phyloP scores from a whole-genome alignment of 1,139 yeast species.

The Pichia sp. region DNA sequence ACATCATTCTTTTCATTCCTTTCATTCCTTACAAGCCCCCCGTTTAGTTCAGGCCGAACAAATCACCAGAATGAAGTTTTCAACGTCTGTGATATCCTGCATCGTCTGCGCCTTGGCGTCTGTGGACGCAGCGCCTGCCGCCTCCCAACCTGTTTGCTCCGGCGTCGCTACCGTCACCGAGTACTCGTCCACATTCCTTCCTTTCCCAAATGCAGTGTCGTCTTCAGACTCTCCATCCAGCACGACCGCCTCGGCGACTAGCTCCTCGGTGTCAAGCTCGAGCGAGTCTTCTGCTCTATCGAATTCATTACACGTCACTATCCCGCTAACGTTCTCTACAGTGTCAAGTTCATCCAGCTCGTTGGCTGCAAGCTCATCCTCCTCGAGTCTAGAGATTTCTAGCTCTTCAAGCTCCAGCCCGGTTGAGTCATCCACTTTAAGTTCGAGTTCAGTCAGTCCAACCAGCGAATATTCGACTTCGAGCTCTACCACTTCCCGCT shows the following conservation, averaged over 20 bases:
- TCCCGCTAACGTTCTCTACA: too few relatives aligned
- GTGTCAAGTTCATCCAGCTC: slow-evolving; percentile 10
- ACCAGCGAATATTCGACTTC: neutral
- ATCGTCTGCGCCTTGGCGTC: slow-evolving; percentile 4
- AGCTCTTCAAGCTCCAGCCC: slow-evolving; percentile 2
- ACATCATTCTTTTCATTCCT: neutral
- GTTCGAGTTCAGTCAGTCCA: slow-evolving; percentile 6
- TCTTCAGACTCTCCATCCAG: slow-evolving; percentile 5
- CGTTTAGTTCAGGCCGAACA: neutral
- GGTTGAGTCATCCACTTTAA: too few relatives aligned
- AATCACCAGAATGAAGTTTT: slow-evolving; percentile 5
- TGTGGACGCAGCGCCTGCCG: slow-evolving; percentile 3
- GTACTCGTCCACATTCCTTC: slow-evolving; percentile 4
- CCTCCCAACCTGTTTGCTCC: neutral
- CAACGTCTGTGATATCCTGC: slow-evolving; percentile 1
- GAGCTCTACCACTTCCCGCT: neutral
- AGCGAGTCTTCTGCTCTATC: slow-evolving; percentile 5
- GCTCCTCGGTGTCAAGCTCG: slow-evolving; percentile 11
- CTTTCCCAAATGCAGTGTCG: slow-evolving; percentile 6
- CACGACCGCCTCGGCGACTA: slow-evolving; percentile 2
- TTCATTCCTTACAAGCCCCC: neutral
- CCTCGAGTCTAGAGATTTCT: neutral
- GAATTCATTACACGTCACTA: neutral
- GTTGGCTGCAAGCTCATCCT: too few relatives aligned
- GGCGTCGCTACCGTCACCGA: neutral